Evolutionary conservation across 768 basidiomycete species (phyloP).

Genomic region (Cystofilobasidium bisporidii): DNA sequence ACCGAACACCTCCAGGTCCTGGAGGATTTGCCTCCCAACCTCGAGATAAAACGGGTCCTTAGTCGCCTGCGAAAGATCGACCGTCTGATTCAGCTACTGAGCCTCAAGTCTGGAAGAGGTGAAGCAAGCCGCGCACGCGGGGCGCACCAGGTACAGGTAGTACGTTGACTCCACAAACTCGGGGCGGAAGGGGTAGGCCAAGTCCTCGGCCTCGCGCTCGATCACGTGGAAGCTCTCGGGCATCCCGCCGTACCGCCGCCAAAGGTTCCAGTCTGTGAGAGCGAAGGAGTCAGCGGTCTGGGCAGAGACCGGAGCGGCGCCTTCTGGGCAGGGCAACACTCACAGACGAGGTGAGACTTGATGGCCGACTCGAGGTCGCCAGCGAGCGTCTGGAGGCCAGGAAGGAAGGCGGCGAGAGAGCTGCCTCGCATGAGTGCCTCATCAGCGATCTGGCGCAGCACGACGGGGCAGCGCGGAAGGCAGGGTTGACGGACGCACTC

Average conservation of each 20-base stretch:
- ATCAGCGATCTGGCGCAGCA: too few species aligned
- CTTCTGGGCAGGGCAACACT: slow-evolving; percentile 31
- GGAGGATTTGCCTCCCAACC: slow-evolving; percentile 21
- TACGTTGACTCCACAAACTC: slow-evolving; percentile 96
- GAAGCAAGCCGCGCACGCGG: too few species aligned
- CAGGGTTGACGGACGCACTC: slow-evolving; percentile 51
- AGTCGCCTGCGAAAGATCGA: background rate
- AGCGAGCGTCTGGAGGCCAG: slow-evolving; percentile 64
- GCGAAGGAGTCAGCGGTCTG: background rate
- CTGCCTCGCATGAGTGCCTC: background rate
- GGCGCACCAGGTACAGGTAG: slow-evolving; percentile 59
- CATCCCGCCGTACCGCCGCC: slow-evolving; percentile 74
- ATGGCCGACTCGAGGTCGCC: slow-evolving; percentile 51
- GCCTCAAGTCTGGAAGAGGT: too few species aligned
- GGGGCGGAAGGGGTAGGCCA: slow-evolving; percentile 38
- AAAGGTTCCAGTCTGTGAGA: slow-evolving; percentile 73
- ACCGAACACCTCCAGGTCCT: slow-evolving; percentile 4
- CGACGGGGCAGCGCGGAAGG: too few species aligned
- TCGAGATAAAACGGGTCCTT: slow-evolving; percentile 23
- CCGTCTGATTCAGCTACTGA: slow-evolving; percentile 49
- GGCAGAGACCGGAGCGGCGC: background rate
- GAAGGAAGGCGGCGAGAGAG: slow-evolving; percentile 81
- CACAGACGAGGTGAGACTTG: slow-evolving; percentile 80
- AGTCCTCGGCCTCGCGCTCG: slow-evolving; percentile 41
- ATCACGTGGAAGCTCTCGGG: slow-evolving; percentile 88